Evolutionary conservation across 768 basidiomycete species (phyloP).

Genomic region (Plicaturopsis crispa): DNA sequence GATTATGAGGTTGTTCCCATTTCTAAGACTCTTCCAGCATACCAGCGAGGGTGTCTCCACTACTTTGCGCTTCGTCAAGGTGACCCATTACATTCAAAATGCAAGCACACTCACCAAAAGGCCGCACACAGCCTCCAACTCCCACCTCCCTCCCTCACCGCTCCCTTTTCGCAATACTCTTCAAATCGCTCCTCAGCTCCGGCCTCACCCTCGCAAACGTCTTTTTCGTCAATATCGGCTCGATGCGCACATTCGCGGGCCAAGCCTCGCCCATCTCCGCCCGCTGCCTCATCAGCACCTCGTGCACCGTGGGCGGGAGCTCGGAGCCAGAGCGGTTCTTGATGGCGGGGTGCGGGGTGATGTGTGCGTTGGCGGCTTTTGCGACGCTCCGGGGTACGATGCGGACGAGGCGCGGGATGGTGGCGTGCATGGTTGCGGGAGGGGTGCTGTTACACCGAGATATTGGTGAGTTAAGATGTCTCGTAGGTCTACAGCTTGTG

Average conservation of each 20-base stretch:
- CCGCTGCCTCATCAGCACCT: constrained; percentile 30
- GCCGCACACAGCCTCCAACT: too few relatives aligned
- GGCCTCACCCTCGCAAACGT: constrained; percentile 27
- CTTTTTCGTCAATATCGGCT: constrained; percentile 28
- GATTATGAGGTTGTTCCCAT: too few relatives aligned
- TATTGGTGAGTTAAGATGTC: constrained; percentile 1
- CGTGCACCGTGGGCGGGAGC: not conserved
- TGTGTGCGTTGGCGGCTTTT: constrained; percentile 12
- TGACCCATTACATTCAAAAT: too few relatives aligned
- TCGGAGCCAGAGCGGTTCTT: not conserved
- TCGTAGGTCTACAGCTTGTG: too few relatives aligned
- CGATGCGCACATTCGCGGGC: constrained; percentile 27
- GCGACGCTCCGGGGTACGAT: constrained; percentile 28
- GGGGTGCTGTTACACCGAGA: constrained; percentile 9
- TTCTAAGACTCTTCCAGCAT: too few relatives aligned
- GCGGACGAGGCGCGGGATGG: constrained; percentile 25
- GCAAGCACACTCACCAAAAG: too few relatives aligned
- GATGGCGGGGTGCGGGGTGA: constrained; percentile 19
- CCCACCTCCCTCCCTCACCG: too few relatives aligned
- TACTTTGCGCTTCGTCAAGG: too few relatives aligned
- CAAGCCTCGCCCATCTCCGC: constrained; percentile 20
- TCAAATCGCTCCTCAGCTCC: constrained; percentile 27
- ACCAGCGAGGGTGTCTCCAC: too few relatives aligned
- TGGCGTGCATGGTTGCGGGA: too few relatives aligned
- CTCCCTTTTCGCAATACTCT: too few relatives aligned